Evolutionary conservation across 805 yeast species (phyloP).

Genomic region (Lachancea sp.): DNA sequence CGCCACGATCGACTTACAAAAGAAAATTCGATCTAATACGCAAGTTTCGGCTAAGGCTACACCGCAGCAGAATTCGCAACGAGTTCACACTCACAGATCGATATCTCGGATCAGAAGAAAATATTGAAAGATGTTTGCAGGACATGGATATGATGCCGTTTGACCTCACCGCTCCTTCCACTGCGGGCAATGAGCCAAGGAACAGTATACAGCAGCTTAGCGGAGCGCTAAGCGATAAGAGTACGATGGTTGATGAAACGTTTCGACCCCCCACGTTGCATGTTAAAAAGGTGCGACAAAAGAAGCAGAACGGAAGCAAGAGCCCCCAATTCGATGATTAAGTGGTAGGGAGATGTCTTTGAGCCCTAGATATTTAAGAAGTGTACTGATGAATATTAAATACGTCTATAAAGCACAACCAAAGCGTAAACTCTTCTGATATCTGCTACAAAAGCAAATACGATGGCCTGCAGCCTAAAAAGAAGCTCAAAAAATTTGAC

Average conservation of each 20-base stretch:
- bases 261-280: slow-evolving; percentile 1
- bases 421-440: too few species aligned
- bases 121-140: slow-evolving; percentile 7
- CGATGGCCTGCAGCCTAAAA: too few species aligned
- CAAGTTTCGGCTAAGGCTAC: slow-evolving; percentile 5
- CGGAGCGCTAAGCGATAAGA: slow-evolving; percentile 3
- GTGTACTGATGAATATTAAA: too few species aligned
- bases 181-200: background rate
- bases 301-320: background rate
- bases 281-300: slow-evolving; percentile 1
- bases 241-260: slow-evolving; percentile 1
- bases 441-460: too few species aligned
- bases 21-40: slow-evolving; percentile 3
- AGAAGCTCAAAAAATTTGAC: too few species aligned
- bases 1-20: background rate
- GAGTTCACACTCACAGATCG: slow-evolving; percentile 8
- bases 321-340: too few species aligned
- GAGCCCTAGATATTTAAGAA: too few species aligned
- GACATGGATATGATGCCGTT: slow-evolving; percentile 12
- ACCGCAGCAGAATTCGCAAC: slow-evolving; percentile 3
- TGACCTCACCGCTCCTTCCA: slow-evolving; percentile 7
- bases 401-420: too few species aligned
- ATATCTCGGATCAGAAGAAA: slow-evolving; percentile 10
- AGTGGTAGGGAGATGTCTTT: too few species aligned
- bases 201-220: background rate